Evolutionary conservation across 306 rosid species (phyloP), one percentile per base, ranked within the genome.

Genomic region (Casuarina glauca): DNA sequence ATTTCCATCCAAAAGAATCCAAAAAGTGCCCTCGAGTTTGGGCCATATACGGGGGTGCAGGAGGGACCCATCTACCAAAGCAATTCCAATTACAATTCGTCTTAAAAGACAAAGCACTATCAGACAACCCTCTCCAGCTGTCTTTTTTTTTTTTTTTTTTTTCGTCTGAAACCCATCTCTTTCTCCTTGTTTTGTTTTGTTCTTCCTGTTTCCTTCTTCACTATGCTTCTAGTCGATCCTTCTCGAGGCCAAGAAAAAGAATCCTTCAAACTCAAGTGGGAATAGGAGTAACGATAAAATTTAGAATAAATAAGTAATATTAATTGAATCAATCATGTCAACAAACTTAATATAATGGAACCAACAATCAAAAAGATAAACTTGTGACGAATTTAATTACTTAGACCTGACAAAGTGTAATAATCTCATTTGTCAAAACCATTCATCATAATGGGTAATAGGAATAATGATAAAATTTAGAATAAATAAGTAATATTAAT

Each of bases 91-190:
- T 88, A 53, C 81, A 76, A 80, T 81, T 82, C 72, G 52, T 75
- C 55, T 71, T 43, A 2, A 69, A 77, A 46, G 76, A 81, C 79
- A 81, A 83, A 58, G 38, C 48, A 66, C 70, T 51, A 35, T 16
- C 16, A 38, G 38, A 79, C 86, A 84, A 75, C 82, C 85, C 80
- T 53, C 78, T 79, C 84, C 91, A 85, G 83, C 91, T 85, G 87
- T 79, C 53, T 35, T 70, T 48, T 0, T 5, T 13, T 42, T 55
- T 63, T 46, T 53, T 78, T 64, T 61, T 62, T 76, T 74, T 35
- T 71, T 80, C 58, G 20, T 0, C 43, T 5, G 32, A 42, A 10
- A 2, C 79, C 19, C 55, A 9, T 86, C 87, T 51, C 73, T 77
- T 80, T 77, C 86, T 0, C 26, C 49, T 41, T 57, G 66, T 53